These are phyloP conservation scores for Suillus weaverae DNA, from an alignment of 768 basidiomycete species.

Conservation along the genomic window DNA sequence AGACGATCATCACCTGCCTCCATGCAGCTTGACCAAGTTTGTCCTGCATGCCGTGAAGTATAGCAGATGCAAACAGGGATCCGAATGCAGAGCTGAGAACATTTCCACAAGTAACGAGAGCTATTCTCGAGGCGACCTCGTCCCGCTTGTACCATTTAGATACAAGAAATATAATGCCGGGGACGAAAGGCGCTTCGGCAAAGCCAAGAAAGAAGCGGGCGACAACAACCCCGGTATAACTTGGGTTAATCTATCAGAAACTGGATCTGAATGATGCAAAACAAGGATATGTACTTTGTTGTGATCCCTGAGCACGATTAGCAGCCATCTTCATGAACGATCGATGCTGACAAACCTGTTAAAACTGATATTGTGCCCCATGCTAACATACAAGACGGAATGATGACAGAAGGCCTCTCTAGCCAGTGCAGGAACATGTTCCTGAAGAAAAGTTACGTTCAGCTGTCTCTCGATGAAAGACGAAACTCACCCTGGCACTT, in stretches of 20 bases:
- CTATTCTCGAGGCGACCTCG: conserved; percentile 38
- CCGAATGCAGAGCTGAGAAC: conserved; percentile 48
- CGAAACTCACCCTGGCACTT: conserved; percentile 16
- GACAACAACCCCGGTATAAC: conserved; percentile 1
- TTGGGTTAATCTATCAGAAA: not conserved
- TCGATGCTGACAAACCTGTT: conserved; percentile 30
- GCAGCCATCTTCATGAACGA: not conserved
- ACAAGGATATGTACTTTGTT: not conserved
- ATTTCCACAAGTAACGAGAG: conserved; percentile 37
- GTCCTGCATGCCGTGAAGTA: conserved; percentile 44
- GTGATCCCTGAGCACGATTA: not conserved
- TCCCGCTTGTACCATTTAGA: conserved; percentile 31
- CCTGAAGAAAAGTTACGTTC: conserved; percentile 5
- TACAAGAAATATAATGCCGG: conserved; percentile 3
- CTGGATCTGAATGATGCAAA: not conserved
- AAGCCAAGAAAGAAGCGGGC: conserved; percentile 10
- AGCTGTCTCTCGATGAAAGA: not conserved
- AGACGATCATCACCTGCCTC: conserved; percentile 29
- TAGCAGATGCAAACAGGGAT: conserved; percentile 43
- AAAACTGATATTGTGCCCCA: conserved; percentile 40
- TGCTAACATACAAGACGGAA: conserved; percentile 26
- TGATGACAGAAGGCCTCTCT: conserved; percentile 27
- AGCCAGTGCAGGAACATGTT: conserved; percentile 35
- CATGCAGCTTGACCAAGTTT: conserved; percentile 40
- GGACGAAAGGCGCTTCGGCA: conserved; percentile 7